phyloP scores from a whole-genome alignment of 2,329 filamentous ascomycete genomes.

The Fonsecaea pedrosoi region DNA sequence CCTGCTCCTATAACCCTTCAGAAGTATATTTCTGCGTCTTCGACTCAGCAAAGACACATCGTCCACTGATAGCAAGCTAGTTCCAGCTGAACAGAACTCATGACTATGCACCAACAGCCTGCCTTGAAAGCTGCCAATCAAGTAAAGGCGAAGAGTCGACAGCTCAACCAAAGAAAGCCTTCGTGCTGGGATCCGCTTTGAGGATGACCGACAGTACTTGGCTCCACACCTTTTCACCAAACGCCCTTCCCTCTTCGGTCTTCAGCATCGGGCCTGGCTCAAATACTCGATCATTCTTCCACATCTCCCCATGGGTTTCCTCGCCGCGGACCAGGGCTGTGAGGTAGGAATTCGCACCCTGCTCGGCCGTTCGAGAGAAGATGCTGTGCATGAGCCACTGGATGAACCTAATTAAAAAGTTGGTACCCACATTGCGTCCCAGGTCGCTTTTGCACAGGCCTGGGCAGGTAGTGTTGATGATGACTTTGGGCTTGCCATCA shows the following conservation, averaged over 20 bases:
- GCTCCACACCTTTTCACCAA: constrained; percentile 50
- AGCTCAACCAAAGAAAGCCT: constrained; percentile 25
- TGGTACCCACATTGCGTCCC: constrained; percentile 45
- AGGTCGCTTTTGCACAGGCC: constrained; percentile 53
- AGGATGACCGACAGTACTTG: constrained; percentile 49
- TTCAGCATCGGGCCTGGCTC: constrained; percentile 43
- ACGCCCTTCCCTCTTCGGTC: constrained; percentile 44
- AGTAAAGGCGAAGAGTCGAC: constrained; percentile 1
- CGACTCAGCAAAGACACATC: background rate
- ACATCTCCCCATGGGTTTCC: constrained; percentile 54
- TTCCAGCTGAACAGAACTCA: background rate
- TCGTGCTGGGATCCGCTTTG: constrained; percentile 29
- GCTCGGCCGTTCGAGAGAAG: constrained; percentile 52
- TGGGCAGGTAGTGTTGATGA: constrained; percentile 55
- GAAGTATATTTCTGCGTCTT: background rate
- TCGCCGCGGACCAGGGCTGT: constrained; percentile 51
- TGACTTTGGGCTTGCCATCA: constrained; percentile 48
- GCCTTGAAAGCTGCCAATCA: background rate
- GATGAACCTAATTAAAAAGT: constrained; percentile 35
- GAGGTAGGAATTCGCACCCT: constrained; percentile 53
- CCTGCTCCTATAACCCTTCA: background rate
- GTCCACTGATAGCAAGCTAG: background rate
- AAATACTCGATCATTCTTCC: constrained; percentile 50
- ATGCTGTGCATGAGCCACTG: constrained; percentile 47
- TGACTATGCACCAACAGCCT: background rate